A percentile compares a stretch with the other conserved stretches of the same genome.
These are phyloP conservation scores for Pichia sp. DNA, from an alignment of 1,139 yeast species.

Conservation along the genomic window DNA sequence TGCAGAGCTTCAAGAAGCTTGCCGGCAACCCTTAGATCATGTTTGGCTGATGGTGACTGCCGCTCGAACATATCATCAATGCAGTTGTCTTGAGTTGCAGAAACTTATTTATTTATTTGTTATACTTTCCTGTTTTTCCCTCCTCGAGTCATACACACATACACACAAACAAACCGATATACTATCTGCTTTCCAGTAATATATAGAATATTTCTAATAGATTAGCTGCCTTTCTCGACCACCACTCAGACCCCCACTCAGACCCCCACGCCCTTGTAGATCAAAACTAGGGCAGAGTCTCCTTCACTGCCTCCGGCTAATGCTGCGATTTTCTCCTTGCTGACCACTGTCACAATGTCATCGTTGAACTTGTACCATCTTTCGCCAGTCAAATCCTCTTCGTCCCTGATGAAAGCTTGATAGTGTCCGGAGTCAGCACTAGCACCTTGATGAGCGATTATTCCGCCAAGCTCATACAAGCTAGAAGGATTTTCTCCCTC, in stretches of 20 bases:
- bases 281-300: slow-evolving; percentile 84
- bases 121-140: not conserved
- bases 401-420: slow-evolving; percentile 80
- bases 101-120: not conserved
- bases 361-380: slow-evolving; percentile 96
- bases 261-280: slow-evolving; percentile 74
- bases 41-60: not conserved
- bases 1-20: slow-evolving; percentile 62
- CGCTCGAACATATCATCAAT: no score
- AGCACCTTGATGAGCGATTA: slow-evolving; percentile 91
- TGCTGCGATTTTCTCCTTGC: slow-evolving; percentile 72
- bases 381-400: slow-evolving; percentile 56
- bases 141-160: not conserved
- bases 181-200: slow-evolving; percentile 1
- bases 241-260: not conserved
- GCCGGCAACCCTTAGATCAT: slow-evolving; percentile 28
- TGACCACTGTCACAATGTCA: slow-evolving; percentile 76
- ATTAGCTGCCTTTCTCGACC: not conserved
- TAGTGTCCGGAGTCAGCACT: slow-evolving; percentile 98
- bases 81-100: no score
- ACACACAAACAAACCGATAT: slow-evolving; percentile 3
- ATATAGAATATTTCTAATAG: not conserved
- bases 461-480: slow-evolving; percentile 75
- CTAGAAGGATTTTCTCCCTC: slow-evolving; percentile 81
- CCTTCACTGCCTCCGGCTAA: slow-evolving; percentile 98